phyloP scores from a whole-genome alignment of 176 grass and related monocot genomes.

The bread wheat (Triticum aestivum) region DNA sequence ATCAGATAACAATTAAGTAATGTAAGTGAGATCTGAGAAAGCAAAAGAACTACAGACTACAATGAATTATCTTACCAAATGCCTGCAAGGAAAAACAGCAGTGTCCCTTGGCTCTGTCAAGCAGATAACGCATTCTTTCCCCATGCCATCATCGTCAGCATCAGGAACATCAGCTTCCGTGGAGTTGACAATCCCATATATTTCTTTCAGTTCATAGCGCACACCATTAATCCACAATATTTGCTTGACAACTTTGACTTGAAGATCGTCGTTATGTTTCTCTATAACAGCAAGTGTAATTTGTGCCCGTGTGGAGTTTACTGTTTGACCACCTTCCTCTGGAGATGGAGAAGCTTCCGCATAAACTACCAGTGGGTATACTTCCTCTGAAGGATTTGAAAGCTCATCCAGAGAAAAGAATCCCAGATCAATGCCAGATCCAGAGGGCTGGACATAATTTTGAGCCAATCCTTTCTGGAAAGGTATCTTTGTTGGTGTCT shows the following conservation, averaged over 20 bases:
- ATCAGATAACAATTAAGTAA: slow-evolving; percentile 42
- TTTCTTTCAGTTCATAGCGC: slow-evolving; percentile 84
- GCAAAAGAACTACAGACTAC: neutral
- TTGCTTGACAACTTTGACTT: slow-evolving; percentile 90
- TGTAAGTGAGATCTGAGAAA: slow-evolving; percentile 22
- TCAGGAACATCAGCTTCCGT: slow-evolving; percentile 42
- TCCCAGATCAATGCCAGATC: slow-evolving; percentile 83
- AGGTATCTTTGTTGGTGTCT: slow-evolving; percentile 50
- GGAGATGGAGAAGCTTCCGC: slow-evolving; percentile 54
- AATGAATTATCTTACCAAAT: slow-evolving; percentile 70
- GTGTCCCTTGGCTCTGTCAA: slow-evolving; percentile 86
- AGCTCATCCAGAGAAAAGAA: slow-evolving; percentile 94
- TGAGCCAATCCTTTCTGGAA: slow-evolving; percentile 74
- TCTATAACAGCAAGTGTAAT: slow-evolving; percentile 93
- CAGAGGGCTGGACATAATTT: slow-evolving; percentile 76
- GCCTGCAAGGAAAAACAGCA: slow-evolving; percentile 88
- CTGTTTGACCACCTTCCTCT: slow-evolving; percentile 21
- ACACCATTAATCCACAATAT: slow-evolving; percentile 72
- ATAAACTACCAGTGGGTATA: slow-evolving; percentile 77
- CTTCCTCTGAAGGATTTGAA: slow-evolving; percentile 57
- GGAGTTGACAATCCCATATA: slow-evolving; percentile 76
- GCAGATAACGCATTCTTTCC: slow-evolving; percentile 98
- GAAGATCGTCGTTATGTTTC: slow-evolving; percentile 61
- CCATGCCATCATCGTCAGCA: slow-evolving; percentile 50
- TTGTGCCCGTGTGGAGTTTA: slow-evolving; percentile 54